Evolutionary conservation across 1,139 yeast species (phyloP).

Genomic region (Schizosaccharomyces versatilis): DNA sequence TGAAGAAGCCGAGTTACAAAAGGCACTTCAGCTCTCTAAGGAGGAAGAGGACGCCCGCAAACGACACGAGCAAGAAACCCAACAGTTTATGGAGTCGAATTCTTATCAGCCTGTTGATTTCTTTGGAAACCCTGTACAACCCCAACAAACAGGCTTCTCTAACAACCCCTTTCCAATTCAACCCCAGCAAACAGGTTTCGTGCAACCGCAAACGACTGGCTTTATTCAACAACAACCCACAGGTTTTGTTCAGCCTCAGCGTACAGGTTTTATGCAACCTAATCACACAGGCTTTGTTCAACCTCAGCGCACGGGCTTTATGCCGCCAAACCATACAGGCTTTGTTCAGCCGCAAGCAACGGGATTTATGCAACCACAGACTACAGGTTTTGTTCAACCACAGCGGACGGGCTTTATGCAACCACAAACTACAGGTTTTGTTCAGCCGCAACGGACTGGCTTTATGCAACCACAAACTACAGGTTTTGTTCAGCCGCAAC

Average conservation of each 20-base stretch:
- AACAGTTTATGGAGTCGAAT: conserved; percentile 8
- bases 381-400: conserved; percentile 17
- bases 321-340: conserved; percentile 19
- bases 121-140: conserved; percentile 56
- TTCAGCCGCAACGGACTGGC: conserved; percentile 16
- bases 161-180: conserved; percentile 15
- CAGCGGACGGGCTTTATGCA: conserved; percentile 25
- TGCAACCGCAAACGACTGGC: conserved; percentile 23
- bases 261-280: conserved; percentile 17
- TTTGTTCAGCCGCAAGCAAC: conserved; percentile 18
- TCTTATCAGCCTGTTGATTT: conserved; percentile 25
- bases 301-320: conserved; percentile 15
- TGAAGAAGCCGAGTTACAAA: conserved; percentile 33
- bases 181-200: conserved; percentile 25
- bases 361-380: conserved; percentile 17
- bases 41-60: conserved; percentile 50
- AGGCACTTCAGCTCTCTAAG: conserved; percentile 61
- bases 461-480: conserved; percentile 16
- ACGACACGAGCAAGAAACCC: conserved; percentile 17
- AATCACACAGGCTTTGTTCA: conserved; percentile 18
- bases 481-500: conserved; percentile 4
- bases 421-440: conserved; percentile 17
- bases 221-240: conserved; percentile 12
- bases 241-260: conserved; percentile 14
- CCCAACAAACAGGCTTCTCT: conserved; percentile 14